A percentile compares a stretch with the other conserved stretches of the same genome.
Conservation (phyloP, 352 stramenopile genomes). For the Pythium graminicola region DNA sequence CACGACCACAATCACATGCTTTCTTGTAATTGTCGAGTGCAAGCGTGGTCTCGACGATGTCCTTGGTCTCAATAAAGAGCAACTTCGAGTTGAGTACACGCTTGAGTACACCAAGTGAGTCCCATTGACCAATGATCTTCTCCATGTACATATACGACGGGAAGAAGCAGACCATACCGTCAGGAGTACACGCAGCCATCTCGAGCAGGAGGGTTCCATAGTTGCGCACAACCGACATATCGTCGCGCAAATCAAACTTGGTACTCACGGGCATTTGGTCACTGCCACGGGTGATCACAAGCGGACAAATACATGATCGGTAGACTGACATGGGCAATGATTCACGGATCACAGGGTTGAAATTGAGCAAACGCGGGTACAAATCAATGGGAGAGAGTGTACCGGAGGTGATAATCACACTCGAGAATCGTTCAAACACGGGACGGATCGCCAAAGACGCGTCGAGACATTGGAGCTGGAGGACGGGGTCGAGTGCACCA, state of each 20-base stretch:
- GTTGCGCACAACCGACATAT: slow-evolving; percentile 93
- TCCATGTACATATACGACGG: slow-evolving; percentile 99
- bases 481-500: slow-evolving; percentile 74
- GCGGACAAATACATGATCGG: slow-evolving; percentile 94
- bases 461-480: slow-evolving; percentile 96
- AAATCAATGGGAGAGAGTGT: slow-evolving; percentile 98
- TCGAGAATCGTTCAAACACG: slow-evolving; percentile 95
- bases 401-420: slow-evolving; percentile 87
- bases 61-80: slow-evolving; percentile 99
- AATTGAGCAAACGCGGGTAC: slow-evolving; percentile 98
- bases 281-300: slow-evolving; percentile 96
- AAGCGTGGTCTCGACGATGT: slow-evolving; percentile 98
- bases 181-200: slow-evolving; percentile 90
- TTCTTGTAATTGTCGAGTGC: slow-evolving; percentile 98
- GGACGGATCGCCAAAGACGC: slow-evolving; percentile 96
- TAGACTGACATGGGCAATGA: slow-evolving; percentile 98
- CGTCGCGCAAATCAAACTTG: slow-evolving; percentile 86
- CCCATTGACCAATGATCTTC: slow-evolving; percentile 96
- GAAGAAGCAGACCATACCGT: slow-evolving; percentile 99
- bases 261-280: slow-evolving; percentile 97
- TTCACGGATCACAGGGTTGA: slow-evolving; percentile 93
- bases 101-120: slow-evolving; percentile 87
- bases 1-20: slow-evolving; percentile 93
- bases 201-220: slow-evolving; percentile 95
- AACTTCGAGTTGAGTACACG: slow-evolving; percentile 96